A percentile compares a stretch with the other conserved stretches of the same genome.
Evolutionary conservation across 139 green algal genomes (phyloP).

Genomic region (Coelastrella sp.): DNA sequence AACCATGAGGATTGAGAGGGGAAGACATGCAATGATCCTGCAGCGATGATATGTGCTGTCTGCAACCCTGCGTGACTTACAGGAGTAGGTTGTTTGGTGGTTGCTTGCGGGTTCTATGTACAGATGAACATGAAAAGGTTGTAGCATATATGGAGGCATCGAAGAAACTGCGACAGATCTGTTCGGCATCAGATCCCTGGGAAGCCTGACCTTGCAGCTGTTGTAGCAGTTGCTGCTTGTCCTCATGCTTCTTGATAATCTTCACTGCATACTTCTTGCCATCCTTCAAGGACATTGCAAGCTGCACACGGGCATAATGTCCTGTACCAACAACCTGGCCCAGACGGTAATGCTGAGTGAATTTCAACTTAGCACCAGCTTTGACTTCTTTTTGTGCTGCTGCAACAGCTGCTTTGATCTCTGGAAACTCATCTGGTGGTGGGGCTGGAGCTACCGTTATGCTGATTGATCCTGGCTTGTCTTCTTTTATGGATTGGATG

Average conservation of each 20-base stretch:
- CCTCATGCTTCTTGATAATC: constrained; percentile 17
- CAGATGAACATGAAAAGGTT: no score
- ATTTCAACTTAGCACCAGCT: constrained; percentile 41
- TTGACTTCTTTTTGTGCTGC: constrained; percentile 41
- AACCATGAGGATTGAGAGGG: neutral
- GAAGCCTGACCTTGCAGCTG: constrained; percentile 32
- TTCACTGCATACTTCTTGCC: constrained; percentile 39
- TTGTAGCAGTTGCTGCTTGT: constrained; percentile 23
- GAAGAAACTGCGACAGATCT: no score
- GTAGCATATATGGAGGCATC: no score
- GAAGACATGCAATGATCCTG: neutral
- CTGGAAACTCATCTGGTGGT: constrained; percentile 37
- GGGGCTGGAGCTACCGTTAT: constrained; percentile 38
- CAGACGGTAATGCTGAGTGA: constrained; percentile 11
- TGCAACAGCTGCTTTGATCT: constrained; percentile 21
- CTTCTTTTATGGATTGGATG: constrained; percentile 14
- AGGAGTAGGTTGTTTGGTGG: no score
- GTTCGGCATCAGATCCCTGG: no score
- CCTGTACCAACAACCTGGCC: constrained; percentile 37
- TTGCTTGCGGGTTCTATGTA: no score
- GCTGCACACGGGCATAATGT: constrained; percentile 36
- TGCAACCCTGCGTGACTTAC: no score
- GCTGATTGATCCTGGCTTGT: constrained; percentile 22
- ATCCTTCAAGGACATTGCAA: constrained; percentile 31
- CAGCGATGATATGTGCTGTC: neutral